Conservation (phyloP, 106 monocot genomes). For the Dendrobium nobile region DNA sequence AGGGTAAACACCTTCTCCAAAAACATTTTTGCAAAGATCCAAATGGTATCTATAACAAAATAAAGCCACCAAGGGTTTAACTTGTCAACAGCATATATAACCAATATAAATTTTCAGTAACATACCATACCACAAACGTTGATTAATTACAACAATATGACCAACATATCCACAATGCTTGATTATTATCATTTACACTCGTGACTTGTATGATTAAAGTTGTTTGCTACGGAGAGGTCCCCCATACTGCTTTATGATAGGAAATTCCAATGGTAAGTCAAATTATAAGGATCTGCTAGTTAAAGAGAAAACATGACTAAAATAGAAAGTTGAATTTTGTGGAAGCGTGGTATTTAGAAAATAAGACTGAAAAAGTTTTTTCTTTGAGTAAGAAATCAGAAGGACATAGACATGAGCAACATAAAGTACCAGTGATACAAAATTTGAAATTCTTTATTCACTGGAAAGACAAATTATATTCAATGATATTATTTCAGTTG, state of each 20-base stretch:
- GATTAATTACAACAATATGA: not conserved
- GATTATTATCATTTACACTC: not conserved
- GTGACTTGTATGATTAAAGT: not conserved
- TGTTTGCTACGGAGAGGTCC: not conserved
- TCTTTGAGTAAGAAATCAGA: not conserved
- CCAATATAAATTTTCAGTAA: not conserved
- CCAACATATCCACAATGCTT: not conserved
- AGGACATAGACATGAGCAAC: not conserved
- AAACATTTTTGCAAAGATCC: slow-evolving; percentile 92
- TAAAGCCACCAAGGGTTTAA: not conserved
- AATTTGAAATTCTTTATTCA: too few relatives aligned
- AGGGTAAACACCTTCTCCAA: slow-evolving; percentile 85
- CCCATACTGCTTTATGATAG: not conserved
- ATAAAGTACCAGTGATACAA: not conserved
- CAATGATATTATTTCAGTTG: too few relatives aligned
- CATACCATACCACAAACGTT: not conserved
- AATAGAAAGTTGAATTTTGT: not conserved
- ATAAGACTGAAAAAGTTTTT: not conserved
- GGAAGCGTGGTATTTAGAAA: not conserved
- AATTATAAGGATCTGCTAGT: not conserved
- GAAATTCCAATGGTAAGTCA: not conserved
- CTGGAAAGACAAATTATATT: too few relatives aligned
- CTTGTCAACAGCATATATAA: not conserved
- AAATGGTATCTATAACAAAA: slow-evolving; percentile 70
- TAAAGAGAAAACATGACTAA: not conserved